These are phyloP conservation scores for Mycosarcoma mackinlayi DNA, from an alignment of 1,284 basidiomycete genomes.

Conservation along the genomic window DNA sequence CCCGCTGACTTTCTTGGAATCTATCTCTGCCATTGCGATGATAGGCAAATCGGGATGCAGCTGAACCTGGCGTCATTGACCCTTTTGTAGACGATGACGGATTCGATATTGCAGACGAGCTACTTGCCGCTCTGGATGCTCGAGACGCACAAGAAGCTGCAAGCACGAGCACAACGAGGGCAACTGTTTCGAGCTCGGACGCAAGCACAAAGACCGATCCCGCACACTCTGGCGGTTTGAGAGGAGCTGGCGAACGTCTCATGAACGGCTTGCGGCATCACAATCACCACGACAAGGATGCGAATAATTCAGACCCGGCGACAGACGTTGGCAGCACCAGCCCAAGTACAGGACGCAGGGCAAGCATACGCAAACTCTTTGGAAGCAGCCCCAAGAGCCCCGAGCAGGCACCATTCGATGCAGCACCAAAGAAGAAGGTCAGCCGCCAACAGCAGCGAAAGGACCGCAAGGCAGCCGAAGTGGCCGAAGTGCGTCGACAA, in stretches of 20 bases:
- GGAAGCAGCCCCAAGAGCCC: conserved; percentile 32
- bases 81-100: conserved; percentile 45
- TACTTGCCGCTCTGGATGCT: conserved; percentile 56
- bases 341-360: conserved; percentile 8
- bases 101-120: conserved; percentile 56
- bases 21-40: background rate
- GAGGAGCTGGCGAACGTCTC: conserved; percentile 48
- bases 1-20: too few species aligned
- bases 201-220: conserved; percentile 11
- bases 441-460: conserved; percentile 50
- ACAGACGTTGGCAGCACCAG: conserved; percentile 7
- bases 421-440: conserved; percentile 35
- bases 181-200: conserved; percentile 3
- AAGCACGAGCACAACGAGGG: conserved; percentile 1
- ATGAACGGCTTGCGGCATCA: conserved; percentile 36
- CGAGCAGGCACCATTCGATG: conserved; percentile 11
- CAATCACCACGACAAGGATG: conserved; percentile 1
- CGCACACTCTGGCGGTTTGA: conserved; percentile 20
- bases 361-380: conserved; percentile 40
- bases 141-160: conserved; percentile 42
- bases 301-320: conserved; percentile 8
- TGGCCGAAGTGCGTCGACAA: conserved; percentile 46
- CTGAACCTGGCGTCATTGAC: conserved; percentile 16
- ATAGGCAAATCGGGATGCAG: conserved; percentile 4
- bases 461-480: conserved; percentile 58